These are phyloP conservation scores for Dothiorella sarmentorum DNA, from an alignment of 2,329 filamentous ascomycete species.

Conservation along the genomic window DNA sequence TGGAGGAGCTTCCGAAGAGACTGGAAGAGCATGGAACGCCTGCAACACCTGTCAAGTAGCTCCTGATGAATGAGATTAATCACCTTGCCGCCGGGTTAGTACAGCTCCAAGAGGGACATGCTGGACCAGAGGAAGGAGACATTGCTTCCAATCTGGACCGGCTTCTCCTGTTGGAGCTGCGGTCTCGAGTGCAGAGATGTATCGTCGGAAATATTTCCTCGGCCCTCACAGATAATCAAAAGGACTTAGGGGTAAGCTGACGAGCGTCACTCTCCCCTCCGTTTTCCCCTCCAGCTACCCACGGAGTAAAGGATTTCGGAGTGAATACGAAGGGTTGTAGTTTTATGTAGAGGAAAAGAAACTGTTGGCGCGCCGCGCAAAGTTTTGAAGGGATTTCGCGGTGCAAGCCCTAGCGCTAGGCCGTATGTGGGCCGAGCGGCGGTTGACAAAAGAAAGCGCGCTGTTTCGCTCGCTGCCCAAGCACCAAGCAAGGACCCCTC, in stretches of 20 bases:
- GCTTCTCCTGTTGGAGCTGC: background rate
- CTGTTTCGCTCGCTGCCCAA: slow-evolving; percentile 17
- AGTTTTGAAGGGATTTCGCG: slow-evolving; percentile 33
- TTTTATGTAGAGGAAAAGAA: slow-evolving; percentile 39
- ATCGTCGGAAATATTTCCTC: slow-evolving; percentile 44
- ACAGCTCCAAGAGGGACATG: background rate
- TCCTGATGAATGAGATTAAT: background rate
- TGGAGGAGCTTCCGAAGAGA: slow-evolving; percentile 55
- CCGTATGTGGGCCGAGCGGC: background rate
- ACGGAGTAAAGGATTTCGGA: slow-evolving; percentile 59
- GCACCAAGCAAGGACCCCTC: background rate
- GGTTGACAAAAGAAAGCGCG: slow-evolving; percentile 18
- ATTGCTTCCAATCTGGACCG: background rate
- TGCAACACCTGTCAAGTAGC: background rate
- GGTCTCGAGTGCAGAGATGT: background rate
- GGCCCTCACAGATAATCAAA: slow-evolving; percentile 41
- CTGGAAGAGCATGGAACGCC: slow-evolving; percentile 24
- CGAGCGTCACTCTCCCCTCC: slow-evolving; percentile 58
- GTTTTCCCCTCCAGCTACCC: slow-evolving; percentile 66
- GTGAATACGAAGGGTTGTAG: slow-evolving; percentile 59
- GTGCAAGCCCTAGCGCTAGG: slow-evolving; percentile 7
- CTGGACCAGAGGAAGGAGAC: background rate
- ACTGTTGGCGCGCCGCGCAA: slow-evolving; percentile 31
- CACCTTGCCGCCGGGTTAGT: background rate
- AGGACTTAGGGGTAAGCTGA: slow-evolving; percentile 59